Evolutionary conservation across 495 filamentous ascomycete genomes (phyloP).

Genomic region (Aspergillus conjunctus): DNA sequence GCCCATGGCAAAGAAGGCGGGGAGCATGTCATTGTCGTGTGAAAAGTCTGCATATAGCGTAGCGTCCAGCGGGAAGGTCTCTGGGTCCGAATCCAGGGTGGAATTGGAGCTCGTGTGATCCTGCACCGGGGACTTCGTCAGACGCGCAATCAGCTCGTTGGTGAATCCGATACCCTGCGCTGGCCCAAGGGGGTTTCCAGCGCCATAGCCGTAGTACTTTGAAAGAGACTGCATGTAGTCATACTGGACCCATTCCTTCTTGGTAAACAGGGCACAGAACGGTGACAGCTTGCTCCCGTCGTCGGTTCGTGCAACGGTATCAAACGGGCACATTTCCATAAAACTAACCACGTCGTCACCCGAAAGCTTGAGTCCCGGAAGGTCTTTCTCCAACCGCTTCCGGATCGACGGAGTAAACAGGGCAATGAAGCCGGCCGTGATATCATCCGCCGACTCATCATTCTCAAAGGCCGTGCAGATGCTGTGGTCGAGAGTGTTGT

Average conservation of each 20-base stretch:
- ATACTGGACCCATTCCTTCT: slow-evolving; percentile 70
- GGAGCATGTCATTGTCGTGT: slow-evolving; percentile 83
- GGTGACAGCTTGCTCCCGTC: slow-evolving; percentile 45
- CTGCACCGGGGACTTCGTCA: slow-evolving; percentile 65
- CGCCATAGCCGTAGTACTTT: slow-evolving; percentile 80
- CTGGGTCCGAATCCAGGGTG: slow-evolving; percentile 62
- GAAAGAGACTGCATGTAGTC: slow-evolving; percentile 73
- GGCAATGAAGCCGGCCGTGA: slow-evolving; percentile 54
- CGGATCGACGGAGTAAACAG: slow-evolving; percentile 64
- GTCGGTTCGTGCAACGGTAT: slow-evolving; percentile 61
- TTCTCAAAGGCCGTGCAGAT: slow-evolving; percentile 65
- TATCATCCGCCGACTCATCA: slow-evolving; percentile 46
- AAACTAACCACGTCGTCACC: slow-evolving; percentile 61
- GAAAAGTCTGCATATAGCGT: slow-evolving; percentile 81
- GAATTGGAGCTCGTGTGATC: slow-evolving; percentile 72
- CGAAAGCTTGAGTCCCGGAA: slow-evolving; percentile 63
- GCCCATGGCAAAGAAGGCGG: slow-evolving; percentile 71
- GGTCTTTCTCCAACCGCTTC: slow-evolving; percentile 59
- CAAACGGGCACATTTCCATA: slow-evolving; percentile 87
- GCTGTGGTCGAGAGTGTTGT: slow-evolving; percentile 77
- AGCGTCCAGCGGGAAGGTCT: slow-evolving; percentile 68
- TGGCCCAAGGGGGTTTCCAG: slow-evolving; percentile 73
- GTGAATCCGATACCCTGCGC: slow-evolving; percentile 83
- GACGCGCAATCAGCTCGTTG: slow-evolving; percentile 81
- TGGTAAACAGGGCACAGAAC: slow-evolving; percentile 74